These are phyloP conservation scores for Penicillium carneum DNA, from an alignment of 2,329 filamentous ascomycete species.

Conservation along the genomic window DNA sequence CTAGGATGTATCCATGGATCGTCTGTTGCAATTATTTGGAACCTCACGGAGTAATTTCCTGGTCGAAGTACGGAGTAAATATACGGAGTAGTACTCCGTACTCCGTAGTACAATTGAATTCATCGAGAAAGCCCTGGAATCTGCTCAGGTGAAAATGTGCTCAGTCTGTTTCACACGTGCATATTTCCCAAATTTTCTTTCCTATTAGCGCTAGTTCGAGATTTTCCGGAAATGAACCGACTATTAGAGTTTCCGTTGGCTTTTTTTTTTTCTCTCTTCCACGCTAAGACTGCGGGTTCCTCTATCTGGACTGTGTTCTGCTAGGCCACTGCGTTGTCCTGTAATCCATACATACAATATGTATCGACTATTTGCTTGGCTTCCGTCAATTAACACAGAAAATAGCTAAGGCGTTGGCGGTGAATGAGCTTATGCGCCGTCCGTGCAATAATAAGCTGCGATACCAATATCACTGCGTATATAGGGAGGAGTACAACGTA, in stretches of 20 bases:
- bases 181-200: not conserved
- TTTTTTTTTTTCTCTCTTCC: not conserved
- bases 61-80: not conserved
- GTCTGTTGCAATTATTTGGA: constrained; percentile 1
- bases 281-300: constrained; percentile 17
- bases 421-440: constrained; percentile 17
- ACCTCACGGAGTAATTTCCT: not conserved
- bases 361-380: not conserved
- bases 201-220: constrained; percentile 3
- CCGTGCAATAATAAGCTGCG: not conserved
- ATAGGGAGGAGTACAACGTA: not conserved
- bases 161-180: constrained; percentile 20
- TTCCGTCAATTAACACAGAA: not conserved
- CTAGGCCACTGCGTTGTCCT: constrained; percentile 15
- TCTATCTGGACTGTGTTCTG: constrained; percentile 9
- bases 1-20: not conserved
- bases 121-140: not conserved
- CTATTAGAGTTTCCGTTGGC: constrained; percentile 16
- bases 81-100: too few relatives aligned
- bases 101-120: not conserved
- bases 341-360: too few relatives aligned
- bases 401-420: not conserved
- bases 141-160: not conserved
- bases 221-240: constrained; percentile 13
- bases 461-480: constrained; percentile 5